Evolutionary conservation across 2,329 filamentous ascomycete species (phyloP).

Genomic region (Aschersonia sp.): DNA sequence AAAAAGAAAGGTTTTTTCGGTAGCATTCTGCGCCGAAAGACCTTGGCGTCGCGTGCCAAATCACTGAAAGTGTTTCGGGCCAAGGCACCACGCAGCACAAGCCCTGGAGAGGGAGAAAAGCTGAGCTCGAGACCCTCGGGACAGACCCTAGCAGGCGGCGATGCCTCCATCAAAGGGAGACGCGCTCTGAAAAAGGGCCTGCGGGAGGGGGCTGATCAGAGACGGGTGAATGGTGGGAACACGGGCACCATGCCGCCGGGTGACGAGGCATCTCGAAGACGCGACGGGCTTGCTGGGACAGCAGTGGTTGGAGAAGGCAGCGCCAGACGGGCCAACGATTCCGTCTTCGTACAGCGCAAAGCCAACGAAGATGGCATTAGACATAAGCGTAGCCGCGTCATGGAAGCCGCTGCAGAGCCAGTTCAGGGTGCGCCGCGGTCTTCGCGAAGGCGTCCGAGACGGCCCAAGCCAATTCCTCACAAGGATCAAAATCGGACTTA

Average conservation of each 20-base stretch:
- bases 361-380: background rate
- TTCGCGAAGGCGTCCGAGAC: constrained; percentile 27
- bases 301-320: background rate
- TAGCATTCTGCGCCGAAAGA: constrained; percentile 32
- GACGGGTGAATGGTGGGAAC: background rate
- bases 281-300: background rate
- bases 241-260: no score
- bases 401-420: background rate
- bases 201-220: background rate
- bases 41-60: constrained; percentile 15
- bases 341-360: background rate
- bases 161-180: constrained; percentile 2
- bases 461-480: constrained; percentile 16
- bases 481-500: no score
- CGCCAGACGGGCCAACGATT: background rate
- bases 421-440: constrained; percentile 4
- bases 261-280: background rate
- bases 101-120: no score
- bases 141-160: no score
- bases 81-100: no score
- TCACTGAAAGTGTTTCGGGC: no score
- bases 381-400: constrained; percentile 1
- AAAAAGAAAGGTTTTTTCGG: constrained; percentile 33
- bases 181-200: constrained; percentile 1
- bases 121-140: no score